Percentiles rank a stretch among this genome's conserved stretches.
Evolutionary conservation across 2,329 filamentous ascomycete species (phyloP).

Genomic region (Alternaria panax): DNA sequence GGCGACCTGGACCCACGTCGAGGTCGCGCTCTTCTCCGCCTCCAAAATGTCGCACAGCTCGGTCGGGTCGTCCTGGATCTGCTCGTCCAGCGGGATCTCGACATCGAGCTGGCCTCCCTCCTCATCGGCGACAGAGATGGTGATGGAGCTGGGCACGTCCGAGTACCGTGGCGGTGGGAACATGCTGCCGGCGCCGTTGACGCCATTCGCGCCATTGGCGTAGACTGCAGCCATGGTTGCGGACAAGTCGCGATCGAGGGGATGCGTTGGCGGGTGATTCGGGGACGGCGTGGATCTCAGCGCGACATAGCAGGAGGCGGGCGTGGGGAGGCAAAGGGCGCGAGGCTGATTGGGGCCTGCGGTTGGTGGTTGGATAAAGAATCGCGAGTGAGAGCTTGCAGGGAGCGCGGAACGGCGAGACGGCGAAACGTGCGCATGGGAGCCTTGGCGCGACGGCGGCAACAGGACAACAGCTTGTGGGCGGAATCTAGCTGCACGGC

Average conservation of each 20-base stretch:
- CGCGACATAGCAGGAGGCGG: conserved; percentile 29
- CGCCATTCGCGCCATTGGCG: conserved; percentile 58
- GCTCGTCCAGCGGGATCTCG: conserved; percentile 88
- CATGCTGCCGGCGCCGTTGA: conserved; percentile 54
- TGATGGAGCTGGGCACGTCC: conserved; percentile 68
- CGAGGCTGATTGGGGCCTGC: conserved; percentile 26
- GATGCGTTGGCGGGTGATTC: conserved; percentile 2
- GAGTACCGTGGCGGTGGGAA: conserved; percentile 61
- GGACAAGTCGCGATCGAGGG: conserved; percentile 18
- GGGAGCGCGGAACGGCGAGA: conserved; percentile 24
- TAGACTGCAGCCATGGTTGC: conserved; percentile 60
- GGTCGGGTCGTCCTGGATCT: conserved; percentile 86
- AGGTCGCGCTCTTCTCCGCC: conserved; percentile 88
- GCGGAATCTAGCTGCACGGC: background rate
- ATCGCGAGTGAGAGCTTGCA: conserved; percentile 19
- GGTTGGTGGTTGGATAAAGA: conserved; percentile 28
- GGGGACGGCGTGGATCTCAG: conserved; percentile 17
- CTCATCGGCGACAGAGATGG: conserved; percentile 67
- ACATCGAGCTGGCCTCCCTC: conserved; percentile 74
- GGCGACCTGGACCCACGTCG: conserved; percentile 98
- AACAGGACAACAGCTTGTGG: background rate
- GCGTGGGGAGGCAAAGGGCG: conserved; percentile 15
- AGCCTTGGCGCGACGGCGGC: conserved; percentile 22
- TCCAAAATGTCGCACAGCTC: conserved; percentile 95
- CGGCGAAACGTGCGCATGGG: conserved; percentile 22